phyloP scores from a whole-genome alignment of 73 alveolate genomes.

The Effrenium voratum region DNA sequence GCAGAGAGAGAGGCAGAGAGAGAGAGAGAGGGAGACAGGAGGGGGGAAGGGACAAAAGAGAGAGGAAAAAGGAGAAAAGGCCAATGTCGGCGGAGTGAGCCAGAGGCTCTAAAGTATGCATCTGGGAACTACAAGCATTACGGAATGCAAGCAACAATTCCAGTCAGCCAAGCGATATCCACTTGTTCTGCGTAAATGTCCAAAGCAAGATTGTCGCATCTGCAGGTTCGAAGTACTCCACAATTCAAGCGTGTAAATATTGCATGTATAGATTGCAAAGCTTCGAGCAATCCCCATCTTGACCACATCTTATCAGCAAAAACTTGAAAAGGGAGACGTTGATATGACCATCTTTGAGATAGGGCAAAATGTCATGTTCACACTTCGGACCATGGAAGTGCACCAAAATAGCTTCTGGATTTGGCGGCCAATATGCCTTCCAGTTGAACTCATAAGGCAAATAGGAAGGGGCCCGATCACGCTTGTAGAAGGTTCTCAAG shows the following conservation, averaged over 20 bases:
- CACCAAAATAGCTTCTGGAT: not conserved
- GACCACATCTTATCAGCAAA: not conserved
- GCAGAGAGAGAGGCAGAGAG: too few species aligned
- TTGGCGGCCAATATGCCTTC: conserved; percentile 26
- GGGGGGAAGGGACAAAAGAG: too few species aligned
- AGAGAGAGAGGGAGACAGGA: too few species aligned
- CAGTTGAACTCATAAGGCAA: not conserved
- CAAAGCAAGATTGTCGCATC: too few species aligned
- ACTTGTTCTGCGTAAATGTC: too few species aligned
- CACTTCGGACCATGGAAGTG: conserved; percentile 53
- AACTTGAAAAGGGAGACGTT: not conserved
- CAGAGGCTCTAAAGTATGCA: too few species aligned
- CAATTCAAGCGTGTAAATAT: not conserved
- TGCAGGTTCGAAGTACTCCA: not conserved
- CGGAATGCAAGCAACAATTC: too few species aligned
- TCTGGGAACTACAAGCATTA: too few species aligned
- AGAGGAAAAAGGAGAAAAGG: too few species aligned
- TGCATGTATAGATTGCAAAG: not conserved
- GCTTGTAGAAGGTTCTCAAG: not conserved
- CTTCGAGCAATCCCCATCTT: not conserved
- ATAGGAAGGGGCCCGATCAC: not conserved
- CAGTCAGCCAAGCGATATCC: too few species aligned
- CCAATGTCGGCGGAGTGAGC: too few species aligned
- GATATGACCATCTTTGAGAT: not conserved
- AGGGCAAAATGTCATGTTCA: conserved; percentile 12